Evolutionary conservation across 805 yeast species (phyloP).

Genomic region (Yarrowia sp.): DNA sequence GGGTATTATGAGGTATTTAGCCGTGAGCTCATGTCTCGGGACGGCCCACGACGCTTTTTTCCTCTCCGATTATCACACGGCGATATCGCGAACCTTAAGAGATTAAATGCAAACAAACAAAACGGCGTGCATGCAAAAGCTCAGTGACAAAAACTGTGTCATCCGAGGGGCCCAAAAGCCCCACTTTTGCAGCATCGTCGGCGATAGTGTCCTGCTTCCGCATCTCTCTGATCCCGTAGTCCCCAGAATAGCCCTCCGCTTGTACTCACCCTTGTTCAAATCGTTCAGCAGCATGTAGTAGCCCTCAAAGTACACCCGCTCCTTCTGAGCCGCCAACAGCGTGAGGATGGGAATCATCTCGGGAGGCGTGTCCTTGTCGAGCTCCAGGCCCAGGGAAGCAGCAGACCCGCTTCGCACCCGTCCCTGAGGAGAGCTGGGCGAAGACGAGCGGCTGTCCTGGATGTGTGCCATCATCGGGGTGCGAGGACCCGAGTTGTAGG

Average conservation of each 20-base stretch:
- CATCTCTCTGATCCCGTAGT: not conserved
- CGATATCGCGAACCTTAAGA: not conserved
- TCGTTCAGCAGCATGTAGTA: constrained; percentile 45
- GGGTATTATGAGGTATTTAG: not conserved
- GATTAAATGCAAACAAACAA: constrained; percentile 23
- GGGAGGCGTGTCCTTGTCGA: constrained; percentile 45
- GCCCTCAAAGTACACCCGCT: constrained; percentile 61
- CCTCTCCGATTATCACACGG: constrained; percentile 2
- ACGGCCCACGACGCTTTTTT: too few species aligned
- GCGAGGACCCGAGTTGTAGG: constrained; percentile 12
- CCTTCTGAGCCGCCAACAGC: constrained; percentile 65
- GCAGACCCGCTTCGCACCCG: not conserved
- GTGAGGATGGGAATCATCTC: constrained; percentile 73
- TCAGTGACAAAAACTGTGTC: not conserved
- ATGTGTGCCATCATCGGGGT: constrained; percentile 3
- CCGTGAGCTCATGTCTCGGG: too few species aligned
- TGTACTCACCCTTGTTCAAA: constrained; percentile 34
- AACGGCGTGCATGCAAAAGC: not conserved
- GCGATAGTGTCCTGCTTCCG: too few species aligned
- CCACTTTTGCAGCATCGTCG: too few species aligned
- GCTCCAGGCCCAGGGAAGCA: constrained; percentile 15
- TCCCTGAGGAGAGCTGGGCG: constrained; percentile 1
- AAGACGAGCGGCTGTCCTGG: constrained; percentile 1
- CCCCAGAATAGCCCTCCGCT: too few species aligned
- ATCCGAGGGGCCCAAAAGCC: too few species aligned